phyloP scores from a whole-genome alignment of 352 stramenopile species.

The Phytopythium aichiense region DNA sequence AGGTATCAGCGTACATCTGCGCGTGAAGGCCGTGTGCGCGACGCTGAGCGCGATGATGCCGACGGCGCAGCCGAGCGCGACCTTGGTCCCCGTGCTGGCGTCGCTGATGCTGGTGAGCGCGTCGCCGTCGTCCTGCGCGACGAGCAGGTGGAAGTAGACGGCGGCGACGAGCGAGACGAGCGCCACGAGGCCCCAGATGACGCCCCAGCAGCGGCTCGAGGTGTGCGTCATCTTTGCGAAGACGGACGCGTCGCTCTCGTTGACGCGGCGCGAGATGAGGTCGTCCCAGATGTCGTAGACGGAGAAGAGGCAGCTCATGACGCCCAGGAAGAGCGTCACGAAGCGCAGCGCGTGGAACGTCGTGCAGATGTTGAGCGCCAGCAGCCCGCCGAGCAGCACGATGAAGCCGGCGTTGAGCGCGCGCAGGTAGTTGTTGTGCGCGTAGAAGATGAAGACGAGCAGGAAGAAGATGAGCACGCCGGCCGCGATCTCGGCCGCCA shows the following conservation, averaged over 20 bases:
- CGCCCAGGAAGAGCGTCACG: conserved; percentile 84
- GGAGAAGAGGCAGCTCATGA: conserved; percentile 91
- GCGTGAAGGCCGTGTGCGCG: conserved; percentile 63
- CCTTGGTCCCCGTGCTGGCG: conserved; percentile 51
- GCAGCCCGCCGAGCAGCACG: conserved; percentile 65
- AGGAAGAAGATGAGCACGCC: conserved; percentile 88
- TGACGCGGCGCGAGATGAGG: conserved; percentile 84
- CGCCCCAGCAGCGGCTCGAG: conserved; percentile 86
- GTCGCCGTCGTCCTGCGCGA: conserved; percentile 49
- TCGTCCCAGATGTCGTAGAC: conserved; percentile 92
- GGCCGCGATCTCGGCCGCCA: conserved; percentile 62
- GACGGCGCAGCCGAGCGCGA: conserved; percentile 42
- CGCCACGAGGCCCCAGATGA: conserved; percentile 85
- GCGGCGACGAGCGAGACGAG: conserved; percentile 68
- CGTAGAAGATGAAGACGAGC: conserved; percentile 82
- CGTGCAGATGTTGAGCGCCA: conserved; percentile 68
- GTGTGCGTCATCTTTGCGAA: conserved; percentile 91
- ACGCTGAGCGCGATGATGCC: conserved; percentile 52
- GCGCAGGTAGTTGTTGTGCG: conserved; percentile 84
- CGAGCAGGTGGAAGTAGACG: conserved; percentile 83
- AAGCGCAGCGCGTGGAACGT: conserved; percentile 71
- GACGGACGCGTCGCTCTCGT: conserved; percentile 84
- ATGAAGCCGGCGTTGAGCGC: conserved; percentile 85
- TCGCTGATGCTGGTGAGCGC: conserved; percentile 45
- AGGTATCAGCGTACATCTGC: conserved; percentile 59